Evolutionary conservation across 2,329 filamentous ascomycete genomes (phyloP), one percentile per base, ranked within the genome.

Genomic region (Domatiomyces catenatus): DNA sequence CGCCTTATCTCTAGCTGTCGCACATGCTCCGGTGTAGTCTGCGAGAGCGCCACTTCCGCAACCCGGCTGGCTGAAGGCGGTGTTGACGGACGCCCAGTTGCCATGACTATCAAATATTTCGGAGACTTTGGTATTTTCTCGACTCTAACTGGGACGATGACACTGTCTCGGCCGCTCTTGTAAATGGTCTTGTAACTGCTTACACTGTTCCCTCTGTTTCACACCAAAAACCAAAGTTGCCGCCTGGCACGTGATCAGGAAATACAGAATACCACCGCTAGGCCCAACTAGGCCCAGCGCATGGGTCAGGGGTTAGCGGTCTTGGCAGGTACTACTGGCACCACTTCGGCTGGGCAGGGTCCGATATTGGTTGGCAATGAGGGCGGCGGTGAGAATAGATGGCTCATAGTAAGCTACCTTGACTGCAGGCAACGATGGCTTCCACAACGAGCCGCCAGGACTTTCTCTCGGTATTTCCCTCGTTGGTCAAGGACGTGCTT

Each of bases 391-490:
- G 32, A 39, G 32, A 15, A 39, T 39, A 12, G 12, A 39, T 39
- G 32, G 12, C 32, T 15, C 10, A 39, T 8, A 39, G 10, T 39
- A 15, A 39, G 32, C 32, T 8, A 39, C 32, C 32, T 39, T 39
- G 32, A 39, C 32, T 39, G 10, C 32, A 39, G n/a, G 22, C 42
- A 49, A 48, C 12, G 19, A 80, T 92, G 74, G 80, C 81, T 59
- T 83, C 83, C 48, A 89, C 83, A 47, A 80, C 89, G 52, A 75
- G 84, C 46, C 68, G 68, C 47, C 63, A 63, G 63, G 83, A 94
- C 63, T 98, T 98, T 67, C 88, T 96, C 76, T 74, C 80, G 45
- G 78, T 95, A 66, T 96, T 89, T 72, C 86, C 87, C 50, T 83
- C 83, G 68, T 79, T 98, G 58, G 80, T 89, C 63, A 77, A 86